phyloP scores from a whole-genome alignment of 192 early-diverging fungal species.

The Umbelopsis ramanniana region DNA sequence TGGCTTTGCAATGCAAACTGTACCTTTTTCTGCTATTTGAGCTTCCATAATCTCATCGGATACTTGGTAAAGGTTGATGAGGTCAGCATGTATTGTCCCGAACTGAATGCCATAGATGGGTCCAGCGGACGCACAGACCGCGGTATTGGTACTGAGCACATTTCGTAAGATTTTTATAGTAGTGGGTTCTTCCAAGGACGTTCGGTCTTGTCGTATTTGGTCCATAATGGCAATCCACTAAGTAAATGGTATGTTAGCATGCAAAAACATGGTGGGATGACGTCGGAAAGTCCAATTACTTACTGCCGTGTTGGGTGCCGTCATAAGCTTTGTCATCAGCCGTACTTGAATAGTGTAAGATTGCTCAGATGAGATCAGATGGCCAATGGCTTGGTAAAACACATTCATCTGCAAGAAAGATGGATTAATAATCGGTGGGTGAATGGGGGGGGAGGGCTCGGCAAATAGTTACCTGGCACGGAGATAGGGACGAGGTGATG shows the following conservation, averaged over 20 bases:
- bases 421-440: neutral
- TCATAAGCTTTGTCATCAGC: constrained; percentile 22
- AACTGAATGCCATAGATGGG: constrained; percentile 22
- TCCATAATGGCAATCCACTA: constrained; percentile 13
- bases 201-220: neutral
- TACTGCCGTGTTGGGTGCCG: constrained; percentile 23
- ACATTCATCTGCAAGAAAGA: neutral
- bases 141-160: constrained; percentile 22
- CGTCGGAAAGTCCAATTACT: neutral
- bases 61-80: constrained; percentile 89
- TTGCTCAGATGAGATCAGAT: constrained; percentile 21
- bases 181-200: neutral
- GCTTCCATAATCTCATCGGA: constrained; percentile 84
- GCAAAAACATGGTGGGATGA: no score
- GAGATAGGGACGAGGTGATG: constrained; percentile 15
- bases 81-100: constrained; percentile 84
- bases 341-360: constrained; percentile 1
- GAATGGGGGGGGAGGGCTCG: no score
- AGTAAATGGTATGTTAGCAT: neutral
- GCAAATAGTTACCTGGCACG: constrained; percentile 2
- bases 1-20: neutral
- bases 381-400: constrained; percentile 32
- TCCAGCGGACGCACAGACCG: constrained; percentile 24
- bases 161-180: constrained; percentile 19
- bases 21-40: constrained; percentile 72